These are phyloP conservation scores for Geotrichum australiense DNA, from an alignment of 1,139 yeast species.

Conservation along the genomic window DNA sequence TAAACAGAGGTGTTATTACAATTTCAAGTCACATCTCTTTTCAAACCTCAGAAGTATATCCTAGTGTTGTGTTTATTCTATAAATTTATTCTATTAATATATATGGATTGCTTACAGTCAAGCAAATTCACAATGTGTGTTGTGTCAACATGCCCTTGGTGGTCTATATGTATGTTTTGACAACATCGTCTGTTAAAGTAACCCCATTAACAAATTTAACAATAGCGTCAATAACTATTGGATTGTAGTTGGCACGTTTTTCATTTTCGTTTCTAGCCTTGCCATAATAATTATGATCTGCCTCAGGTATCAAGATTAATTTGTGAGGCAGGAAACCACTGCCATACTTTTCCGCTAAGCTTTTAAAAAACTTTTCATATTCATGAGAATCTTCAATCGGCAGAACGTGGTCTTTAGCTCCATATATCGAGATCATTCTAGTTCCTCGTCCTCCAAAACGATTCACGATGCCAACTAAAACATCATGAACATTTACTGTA, in stretches of 20 bases:
- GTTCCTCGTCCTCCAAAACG: background rate
- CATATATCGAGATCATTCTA: constrained; percentile 11
- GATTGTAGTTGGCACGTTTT: constrained; percentile 16
- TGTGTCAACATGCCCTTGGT: too few species aligned
- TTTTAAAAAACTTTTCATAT: constrained; percentile 5
- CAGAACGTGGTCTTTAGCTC: constrained; percentile 14
- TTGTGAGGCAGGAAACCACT: background rate
- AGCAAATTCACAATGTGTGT: background rate
- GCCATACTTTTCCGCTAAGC: background rate
- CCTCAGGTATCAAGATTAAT: constrained; percentile 13
- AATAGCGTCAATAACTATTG: constrained; percentile 11
- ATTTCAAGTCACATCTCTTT: too few species aligned
- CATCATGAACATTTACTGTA: constrained; percentile 4
- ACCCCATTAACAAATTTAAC: too few species aligned
- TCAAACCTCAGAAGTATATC: too few species aligned
- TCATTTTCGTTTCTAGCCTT: constrained; percentile 13
- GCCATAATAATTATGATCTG: constrained; percentile 19
- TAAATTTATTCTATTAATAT: background rate
- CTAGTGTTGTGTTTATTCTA: background rate
- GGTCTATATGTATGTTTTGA: background rate
- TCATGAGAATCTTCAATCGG: constrained; percentile 13
- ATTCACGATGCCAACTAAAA: background rate
- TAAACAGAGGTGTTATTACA: too few species aligned
- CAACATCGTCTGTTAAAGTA: background rate
- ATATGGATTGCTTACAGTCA: background rate